Evolutionary conservation across 805 yeast species (phyloP).

Genomic region (Metschnikowia cerradonensis): DNA sequence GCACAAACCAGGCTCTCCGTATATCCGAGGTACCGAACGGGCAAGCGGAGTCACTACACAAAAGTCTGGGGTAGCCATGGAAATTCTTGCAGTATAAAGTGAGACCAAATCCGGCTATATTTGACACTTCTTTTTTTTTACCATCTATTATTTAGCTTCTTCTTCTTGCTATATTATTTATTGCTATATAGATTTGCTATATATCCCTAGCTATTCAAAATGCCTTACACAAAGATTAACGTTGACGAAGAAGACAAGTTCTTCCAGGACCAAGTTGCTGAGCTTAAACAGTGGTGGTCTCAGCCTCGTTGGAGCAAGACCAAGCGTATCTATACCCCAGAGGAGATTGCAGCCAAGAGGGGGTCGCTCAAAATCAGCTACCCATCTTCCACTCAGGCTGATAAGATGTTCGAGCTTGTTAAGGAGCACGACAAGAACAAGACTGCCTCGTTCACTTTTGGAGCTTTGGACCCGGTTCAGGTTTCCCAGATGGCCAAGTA

Average conservation of each 20-base stretch:
- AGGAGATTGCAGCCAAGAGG: constrained; percentile 85
- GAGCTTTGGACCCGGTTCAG: constrained; percentile 94
- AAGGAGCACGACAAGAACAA: constrained; percentile 67
- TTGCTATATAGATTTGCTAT: not conserved
- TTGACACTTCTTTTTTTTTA: not conserved
- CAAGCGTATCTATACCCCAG: constrained; percentile 82
- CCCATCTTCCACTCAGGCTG: constrained; percentile 76
- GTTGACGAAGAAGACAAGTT: constrained; percentile 57
- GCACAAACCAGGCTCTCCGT: constrained; percentile 9
- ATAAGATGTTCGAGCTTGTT: constrained; percentile 70
- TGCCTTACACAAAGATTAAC: constrained; percentile 57
- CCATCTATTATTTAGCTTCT: not conserved
- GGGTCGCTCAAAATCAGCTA: constrained; percentile 70
- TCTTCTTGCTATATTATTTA: not conserved
- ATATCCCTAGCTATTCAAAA: constrained; percentile 10
- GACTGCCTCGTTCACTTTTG: constrained; percentile 84
- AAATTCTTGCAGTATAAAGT: constrained; percentile 8
- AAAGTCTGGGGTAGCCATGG: constrained; percentile 13
- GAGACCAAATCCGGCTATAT: not conserved
- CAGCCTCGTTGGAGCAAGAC: constrained; percentile 88
- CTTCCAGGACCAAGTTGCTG: constrained; percentile 66
- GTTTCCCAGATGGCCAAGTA: constrained; percentile 96
- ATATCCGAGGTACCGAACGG: constrained; percentile 13
- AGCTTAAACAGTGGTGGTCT: constrained; percentile 86
- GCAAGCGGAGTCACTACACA: constrained; percentile 5